Percentiles rank a stretch among this genome's conserved stretches.
phyloP scores from a whole-genome alignment of 768 basidiomycete species.

The Thelephora aurantiotincta region DNA sequence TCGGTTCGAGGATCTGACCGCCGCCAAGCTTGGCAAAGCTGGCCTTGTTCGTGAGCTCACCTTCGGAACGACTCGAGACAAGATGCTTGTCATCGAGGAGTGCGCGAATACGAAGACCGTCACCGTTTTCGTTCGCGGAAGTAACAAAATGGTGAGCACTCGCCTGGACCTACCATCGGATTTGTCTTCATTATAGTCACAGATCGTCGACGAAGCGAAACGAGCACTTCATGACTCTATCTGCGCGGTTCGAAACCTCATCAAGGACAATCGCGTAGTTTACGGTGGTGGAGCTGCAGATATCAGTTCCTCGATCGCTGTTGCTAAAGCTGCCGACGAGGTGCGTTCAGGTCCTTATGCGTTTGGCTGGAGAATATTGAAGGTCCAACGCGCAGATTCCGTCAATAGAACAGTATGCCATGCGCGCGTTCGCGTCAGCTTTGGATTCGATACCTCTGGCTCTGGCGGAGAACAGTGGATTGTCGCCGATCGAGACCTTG shows the following conservation, averaged over 20 bases:
- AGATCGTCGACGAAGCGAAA: conserved; percentile 99
- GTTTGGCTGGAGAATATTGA: not conserved
- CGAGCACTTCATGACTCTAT: conserved; percentile 95
- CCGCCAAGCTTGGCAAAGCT: conserved; percentile 85
- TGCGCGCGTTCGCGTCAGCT: conserved; percentile 97
- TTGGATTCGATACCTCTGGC: conserved; percentile 93
- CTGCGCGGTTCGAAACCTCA: conserved; percentile 91
- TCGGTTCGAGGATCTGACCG: conserved; percentile 88
- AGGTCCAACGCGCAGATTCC: conserved; percentile 46
- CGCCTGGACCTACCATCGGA: not conserved
- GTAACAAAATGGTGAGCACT: conserved; percentile 85
- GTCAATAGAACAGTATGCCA: conserved; percentile 97
- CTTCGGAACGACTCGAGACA: conserved; percentile 96
- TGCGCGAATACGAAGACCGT: conserved; percentile 95
- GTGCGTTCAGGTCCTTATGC: conserved; percentile 23
- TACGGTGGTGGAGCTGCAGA: conserved; percentile 98
- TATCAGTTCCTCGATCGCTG: conserved; percentile 88
- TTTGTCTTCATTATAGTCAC: conserved; percentile 1
- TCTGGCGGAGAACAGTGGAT: conserved; percentile 93
- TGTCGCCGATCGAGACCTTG: conserved; percentile 94
- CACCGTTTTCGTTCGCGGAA: conserved; percentile 93
- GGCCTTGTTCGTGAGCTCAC: conserved; percentile 89
- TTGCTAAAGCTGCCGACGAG: conserved; percentile 89
- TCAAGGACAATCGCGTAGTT: conserved; percentile 91
- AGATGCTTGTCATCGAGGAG: conserved; percentile 99